Evolutionary conservation across 2,329 filamentous ascomycete species (phyloP).

Genomic region (Cytospora piceicola): DNA sequence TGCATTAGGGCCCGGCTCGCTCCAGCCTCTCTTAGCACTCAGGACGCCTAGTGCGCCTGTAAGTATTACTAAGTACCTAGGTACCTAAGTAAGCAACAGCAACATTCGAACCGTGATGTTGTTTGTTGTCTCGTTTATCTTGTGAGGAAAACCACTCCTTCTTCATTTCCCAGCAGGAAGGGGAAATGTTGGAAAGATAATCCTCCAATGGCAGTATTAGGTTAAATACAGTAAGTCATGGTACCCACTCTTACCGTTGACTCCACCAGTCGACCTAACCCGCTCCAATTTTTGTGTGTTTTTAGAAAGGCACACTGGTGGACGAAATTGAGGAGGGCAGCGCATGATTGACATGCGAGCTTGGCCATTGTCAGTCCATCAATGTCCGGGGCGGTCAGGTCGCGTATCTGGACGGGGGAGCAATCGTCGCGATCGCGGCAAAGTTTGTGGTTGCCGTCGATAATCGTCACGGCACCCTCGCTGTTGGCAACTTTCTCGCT

Average conservation of each 20-base stretch:
- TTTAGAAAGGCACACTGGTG: background rate
- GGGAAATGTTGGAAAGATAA: too few species aligned
- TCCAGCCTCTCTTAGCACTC: background rate
- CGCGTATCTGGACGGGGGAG: background rate
- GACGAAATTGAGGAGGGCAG: background rate
- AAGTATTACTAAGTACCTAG: background rate
- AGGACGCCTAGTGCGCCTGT: background rate
- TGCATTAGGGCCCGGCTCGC: conserved; percentile 1
- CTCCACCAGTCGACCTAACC: background rate
- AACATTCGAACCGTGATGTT: background rate
- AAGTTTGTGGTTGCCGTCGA: background rate
- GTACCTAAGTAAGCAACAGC: background rate
- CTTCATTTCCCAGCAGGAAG: too few species aligned
- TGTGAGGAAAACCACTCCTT: too few species aligned
- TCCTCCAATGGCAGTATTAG: too few species aligned
- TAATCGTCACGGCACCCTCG: background rate
- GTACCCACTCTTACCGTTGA: background rate
- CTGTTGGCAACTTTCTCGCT: background rate
- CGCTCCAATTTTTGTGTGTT: background rate
- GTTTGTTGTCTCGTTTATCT: background rate
- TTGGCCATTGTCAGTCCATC: background rate
- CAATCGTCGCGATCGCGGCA: background rate
- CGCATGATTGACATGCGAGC: background rate
- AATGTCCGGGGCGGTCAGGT: background rate
- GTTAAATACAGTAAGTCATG: background rate